phyloP scores from a whole-genome alignment of 139 green algal species.

The Chlorella ohadii region DNA sequence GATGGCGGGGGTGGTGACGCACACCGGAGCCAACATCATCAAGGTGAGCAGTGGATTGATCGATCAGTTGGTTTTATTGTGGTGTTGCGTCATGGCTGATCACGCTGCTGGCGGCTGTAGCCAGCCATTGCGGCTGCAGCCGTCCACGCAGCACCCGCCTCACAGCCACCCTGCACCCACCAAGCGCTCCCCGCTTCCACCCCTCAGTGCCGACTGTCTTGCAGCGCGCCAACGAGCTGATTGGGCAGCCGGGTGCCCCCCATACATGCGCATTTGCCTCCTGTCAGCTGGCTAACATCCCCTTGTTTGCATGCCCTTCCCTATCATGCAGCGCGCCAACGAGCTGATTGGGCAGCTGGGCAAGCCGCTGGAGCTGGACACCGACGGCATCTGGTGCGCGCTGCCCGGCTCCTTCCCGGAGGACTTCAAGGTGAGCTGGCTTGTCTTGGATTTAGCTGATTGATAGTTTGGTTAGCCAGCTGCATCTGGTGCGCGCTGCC shows the following conservation, averaged over 20 bases:
- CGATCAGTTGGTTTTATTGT: too few species aligned
- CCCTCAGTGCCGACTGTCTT: too few species aligned
- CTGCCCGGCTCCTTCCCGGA: slow-evolving; percentile 95
- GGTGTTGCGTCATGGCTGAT: too few species aligned
- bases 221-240: slow-evolving; percentile 78
- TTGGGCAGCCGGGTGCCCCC: too few species aligned
- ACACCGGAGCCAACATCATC: slow-evolving; percentile 98
- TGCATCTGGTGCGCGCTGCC: slow-evolving; percentile 98
- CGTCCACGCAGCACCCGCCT: too few species aligned
- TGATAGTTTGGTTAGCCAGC: slow-evolving; percentile 79
- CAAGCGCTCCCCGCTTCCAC: too few species aligned
- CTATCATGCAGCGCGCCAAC: slow-evolving; percentile 67
- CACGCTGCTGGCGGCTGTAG: too few species aligned
- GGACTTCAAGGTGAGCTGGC: slow-evolving; percentile 80
- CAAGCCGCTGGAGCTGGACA: slow-evolving; percentile 97
- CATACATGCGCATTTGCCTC: too few species aligned
- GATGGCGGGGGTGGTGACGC: slow-evolving; percentile 98
- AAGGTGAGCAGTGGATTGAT: slow-evolving; percentile 65
- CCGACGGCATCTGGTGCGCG: slow-evolving; percentile 98
- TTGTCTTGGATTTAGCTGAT: not conserved
- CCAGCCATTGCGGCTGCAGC: too few species aligned
- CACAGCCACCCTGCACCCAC: too few species aligned
- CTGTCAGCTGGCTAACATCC: too few species aligned
- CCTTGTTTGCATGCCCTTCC: too few species aligned
- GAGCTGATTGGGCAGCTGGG: slow-evolving; percentile 82